Evolutionary conservation across 495 filamentous ascomycete species (phyloP).

Genomic region (Aspergillus campestris): DNA sequence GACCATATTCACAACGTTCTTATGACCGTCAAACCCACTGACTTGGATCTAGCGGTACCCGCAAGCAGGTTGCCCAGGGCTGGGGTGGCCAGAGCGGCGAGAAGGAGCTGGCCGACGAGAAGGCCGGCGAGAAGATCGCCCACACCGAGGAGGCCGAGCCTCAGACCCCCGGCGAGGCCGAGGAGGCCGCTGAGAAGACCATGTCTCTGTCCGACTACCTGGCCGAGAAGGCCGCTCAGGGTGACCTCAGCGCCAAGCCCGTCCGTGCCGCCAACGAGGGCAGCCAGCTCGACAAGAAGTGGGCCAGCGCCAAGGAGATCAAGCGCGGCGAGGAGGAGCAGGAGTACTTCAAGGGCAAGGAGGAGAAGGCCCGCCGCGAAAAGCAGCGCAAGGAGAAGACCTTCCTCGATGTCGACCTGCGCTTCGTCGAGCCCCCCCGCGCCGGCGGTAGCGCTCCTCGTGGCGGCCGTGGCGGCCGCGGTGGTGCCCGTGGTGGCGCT

Average conservation of each 20-base stretch:
- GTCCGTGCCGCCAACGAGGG: constrained; percentile 89
- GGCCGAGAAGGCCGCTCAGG: constrained; percentile 74
- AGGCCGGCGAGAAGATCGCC: constrained; percentile 78
- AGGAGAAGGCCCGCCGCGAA: constrained; percentile 76
- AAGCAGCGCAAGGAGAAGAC: constrained; percentile 91
- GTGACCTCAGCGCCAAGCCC: constrained; percentile 60
- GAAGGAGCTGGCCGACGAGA: constrained; percentile 79
- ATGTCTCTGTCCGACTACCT: constrained; percentile 84
- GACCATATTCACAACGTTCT: constrained; percentile 10
- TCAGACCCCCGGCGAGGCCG: constrained; percentile 35
- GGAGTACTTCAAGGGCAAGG: constrained; percentile 64
- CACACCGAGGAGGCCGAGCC: constrained; percentile 65
- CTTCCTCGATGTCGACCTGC: constrained; percentile 75
- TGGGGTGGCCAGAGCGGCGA: constrained; percentile 80
- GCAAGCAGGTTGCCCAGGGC: constrained; percentile 84
- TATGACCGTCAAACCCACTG: background rate
- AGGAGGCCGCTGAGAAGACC: constrained; percentile 77
- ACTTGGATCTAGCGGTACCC: constrained; percentile 56
- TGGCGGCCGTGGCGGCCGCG: constrained; percentile 45
- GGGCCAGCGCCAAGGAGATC: constrained; percentile 75
- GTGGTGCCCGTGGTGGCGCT: constrained; percentile 38
- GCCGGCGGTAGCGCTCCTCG: constrained; percentile 42
- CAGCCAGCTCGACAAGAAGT: constrained; percentile 77
- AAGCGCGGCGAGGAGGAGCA: constrained; percentile 62
- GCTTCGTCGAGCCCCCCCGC: constrained; percentile 55